Conservation (phyloP, 2,329 filamentous ascomycete species). For the Clonostachys chloroleuca region DNA sequence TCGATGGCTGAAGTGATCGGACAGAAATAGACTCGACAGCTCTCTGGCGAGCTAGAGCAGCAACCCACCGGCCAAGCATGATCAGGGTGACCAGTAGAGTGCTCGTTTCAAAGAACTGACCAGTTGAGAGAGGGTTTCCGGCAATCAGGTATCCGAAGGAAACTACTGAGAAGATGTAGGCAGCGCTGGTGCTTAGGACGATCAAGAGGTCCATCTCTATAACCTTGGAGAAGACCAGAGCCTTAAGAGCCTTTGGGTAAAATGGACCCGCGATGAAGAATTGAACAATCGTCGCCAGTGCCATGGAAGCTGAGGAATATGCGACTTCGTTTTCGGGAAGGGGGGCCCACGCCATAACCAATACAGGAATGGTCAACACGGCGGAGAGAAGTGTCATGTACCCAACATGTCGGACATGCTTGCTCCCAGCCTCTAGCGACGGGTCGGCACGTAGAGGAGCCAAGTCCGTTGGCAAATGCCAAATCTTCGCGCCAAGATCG, state of each 20-base stretch:
- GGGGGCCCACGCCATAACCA: slow-evolving; percentile 8
- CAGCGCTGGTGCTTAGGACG: slow-evolving; percentile 40
- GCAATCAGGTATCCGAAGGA: slow-evolving; percentile 17
- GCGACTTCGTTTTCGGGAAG: slow-evolving; percentile 6
- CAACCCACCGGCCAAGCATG: slow-evolving; percentile 28
- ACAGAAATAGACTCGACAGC: slow-evolving; percentile 29
- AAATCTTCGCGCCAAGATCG: slow-evolving; percentile 6
- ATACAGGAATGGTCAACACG: slow-evolving; percentile 2
- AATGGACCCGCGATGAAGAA: slow-evolving; percentile 33
- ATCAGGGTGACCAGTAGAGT: slow-evolving; percentile 35
- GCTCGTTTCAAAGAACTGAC: slow-evolving; percentile 34
- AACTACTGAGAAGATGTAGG: slow-evolving; percentile 36
- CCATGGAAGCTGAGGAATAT: slow-evolving; percentile 20
- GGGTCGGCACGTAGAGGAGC: slow-evolving; percentile 7
- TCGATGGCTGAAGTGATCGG: slow-evolving; percentile 39
- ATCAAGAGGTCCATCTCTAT: slow-evolving; percentile 48
- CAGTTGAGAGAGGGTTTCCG: slow-evolving; percentile 6
- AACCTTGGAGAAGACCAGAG: slow-evolving; percentile 29
- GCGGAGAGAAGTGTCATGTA: slow-evolving; percentile 11
- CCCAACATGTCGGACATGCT: slow-evolving; percentile 29
- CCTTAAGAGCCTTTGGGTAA: slow-evolving; percentile 33
- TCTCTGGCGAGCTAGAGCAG: slow-evolving; percentile 25
- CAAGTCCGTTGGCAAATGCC: slow-evolving; percentile 4
- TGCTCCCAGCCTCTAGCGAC: neutral
- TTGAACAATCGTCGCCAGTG: slow-evolving; percentile 40